These are phyloP conservation scores for Phaeotremella fagi DNA, from an alignment of 768 basidiomycete genomes.

Conservation along the genomic window DNA sequence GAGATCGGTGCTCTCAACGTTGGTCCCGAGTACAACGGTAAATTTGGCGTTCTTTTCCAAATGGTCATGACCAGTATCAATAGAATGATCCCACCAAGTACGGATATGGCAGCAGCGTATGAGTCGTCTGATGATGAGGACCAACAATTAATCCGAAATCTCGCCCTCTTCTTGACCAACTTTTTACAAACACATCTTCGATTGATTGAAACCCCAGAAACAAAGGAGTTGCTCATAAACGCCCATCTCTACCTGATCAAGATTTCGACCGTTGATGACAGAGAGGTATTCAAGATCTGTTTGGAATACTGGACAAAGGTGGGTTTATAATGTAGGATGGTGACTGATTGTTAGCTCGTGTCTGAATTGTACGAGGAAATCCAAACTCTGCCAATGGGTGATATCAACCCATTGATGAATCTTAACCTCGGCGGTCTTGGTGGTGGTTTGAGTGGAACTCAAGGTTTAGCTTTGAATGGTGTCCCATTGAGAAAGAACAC, in stretches of 20 bases:
- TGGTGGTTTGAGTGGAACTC: constrained; percentile 38
- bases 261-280: constrained; percentile 94
- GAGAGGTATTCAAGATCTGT: constrained; percentile 99
- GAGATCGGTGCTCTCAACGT: constrained; percentile 94
- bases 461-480: constrained; percentile 39
- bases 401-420: constrained; percentile 64
- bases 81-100: constrained; percentile 91
- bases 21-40: constrained; percentile 92
- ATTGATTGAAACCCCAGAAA: constrained; percentile 83
- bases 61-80: constrained; percentile 98
- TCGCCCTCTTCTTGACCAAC: constrained; percentile 94
- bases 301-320: constrained; percentile 75
- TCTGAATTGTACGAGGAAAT: constrained; percentile 96
- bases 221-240: constrained; percentile 89
- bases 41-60: constrained; percentile 94
- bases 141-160: constrained; percentile 94
- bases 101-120: constrained; percentile 89
- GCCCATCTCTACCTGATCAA: constrained; percentile 98
- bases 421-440: constrained; percentile 67
- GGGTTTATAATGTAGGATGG: background rate
- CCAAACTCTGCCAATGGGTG: constrained; percentile 80
- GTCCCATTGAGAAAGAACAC: constrained; percentile 79
- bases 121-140: constrained; percentile 81
- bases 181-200: constrained; percentile 90
- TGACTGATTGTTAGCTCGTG: constrained; percentile 66